Base-by-base conservation (phyloP, 495 filamentous ascomycete genomes). In the Tuber calosporum region DNA sequence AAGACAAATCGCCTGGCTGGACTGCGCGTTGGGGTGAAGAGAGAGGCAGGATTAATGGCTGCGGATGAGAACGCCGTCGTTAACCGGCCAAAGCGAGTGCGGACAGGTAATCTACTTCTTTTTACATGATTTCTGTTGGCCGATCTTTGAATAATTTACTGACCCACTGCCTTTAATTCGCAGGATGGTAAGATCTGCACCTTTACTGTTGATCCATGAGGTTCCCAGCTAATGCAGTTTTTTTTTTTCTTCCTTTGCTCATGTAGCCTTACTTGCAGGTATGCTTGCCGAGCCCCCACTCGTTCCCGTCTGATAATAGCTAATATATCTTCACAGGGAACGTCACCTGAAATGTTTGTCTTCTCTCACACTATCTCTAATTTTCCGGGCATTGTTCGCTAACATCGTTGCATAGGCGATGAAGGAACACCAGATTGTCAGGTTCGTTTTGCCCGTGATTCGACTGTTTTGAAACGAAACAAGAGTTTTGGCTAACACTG, bases 371-470 rank as follows among this genome's bases (percentile, higher is more conserved):
- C 62, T 34, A 62, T 62, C 39, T 71, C 66, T 22, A 42, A 30
- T 43, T 67, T 39, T 34, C 83, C 39, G 11, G 19, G 37, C 38
- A 67, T 74, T 66, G 67, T 41, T 67, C 74, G 45, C 75, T 79
- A 67, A 79, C 62, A 17, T 71, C n/a, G 71, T 66, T 22, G 30
- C 71, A 88, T 87, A 81, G 89, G 88, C 81, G 94, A 99, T 80
- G 95, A 99, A 83, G 90, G 85, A 1, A 79, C 88, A 45, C 93
- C 93, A 4, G 85, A 89, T 67, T 98, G 94, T 80, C 83, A 84
- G 75, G 76, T 78, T 73, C 53, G 74, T 73, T 30, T 62, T 62
- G n/a, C 48, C 53, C 26, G 53, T 30, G 53, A 30, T 30, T 30
- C 53, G 2, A 26, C 53, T 11, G 11, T 30, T 62, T 62, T 30